Percentiles rank a stretch among this genome's conserved stretches.
Conservation (phyloP, 805 yeast genomes). For the Spathaspora girioi region DNA sequence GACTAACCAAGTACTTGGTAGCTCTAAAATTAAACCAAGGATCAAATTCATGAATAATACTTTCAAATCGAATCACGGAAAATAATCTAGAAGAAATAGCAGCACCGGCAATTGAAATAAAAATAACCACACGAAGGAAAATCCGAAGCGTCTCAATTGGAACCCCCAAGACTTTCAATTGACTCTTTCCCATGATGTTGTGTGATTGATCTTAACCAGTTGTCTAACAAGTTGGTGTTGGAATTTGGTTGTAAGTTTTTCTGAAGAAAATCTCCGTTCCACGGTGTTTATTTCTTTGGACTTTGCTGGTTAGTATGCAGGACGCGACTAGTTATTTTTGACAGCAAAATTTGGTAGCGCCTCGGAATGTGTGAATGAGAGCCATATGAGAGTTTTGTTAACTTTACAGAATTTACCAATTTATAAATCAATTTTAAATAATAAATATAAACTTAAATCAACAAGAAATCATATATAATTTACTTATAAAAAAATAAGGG, state of each 20-base stretch:
- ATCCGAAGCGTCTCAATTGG: slow-evolving; percentile 35
- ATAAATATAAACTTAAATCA: too few relatives aligned
- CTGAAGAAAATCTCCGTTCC: background rate
- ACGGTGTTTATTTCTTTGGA: background rate
- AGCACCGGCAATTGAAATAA: slow-evolving; percentile 80
- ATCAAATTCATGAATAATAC: slow-evolving; percentile 95
- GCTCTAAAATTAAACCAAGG: slow-evolving; percentile 98
- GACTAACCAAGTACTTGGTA: slow-evolving; percentile 81
- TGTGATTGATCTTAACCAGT: background rate
- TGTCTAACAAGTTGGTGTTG: too few relatives aligned
- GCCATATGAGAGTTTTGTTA: too few relatives aligned
- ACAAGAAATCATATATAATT: background rate
- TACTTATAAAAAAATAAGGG: background rate
- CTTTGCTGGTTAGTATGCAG: too few relatives aligned
- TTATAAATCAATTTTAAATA: too few relatives aligned
- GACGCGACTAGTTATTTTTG: background rate
- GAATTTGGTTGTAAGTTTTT: background rate
- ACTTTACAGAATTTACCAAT: too few relatives aligned
- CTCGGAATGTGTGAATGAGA: too few relatives aligned
- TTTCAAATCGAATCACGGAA: slow-evolving; percentile 94
- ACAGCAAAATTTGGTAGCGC: too few relatives aligned
- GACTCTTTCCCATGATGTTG: slow-evolving; percentile 10
- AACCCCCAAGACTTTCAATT: slow-evolving; percentile 27
- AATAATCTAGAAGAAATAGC: slow-evolving; percentile 89
- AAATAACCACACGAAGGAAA: slow-evolving; percentile 61